phyloP scores from a whole-genome alignment of 2,329 filamentous ascomycete species.

The Penicillium digitatum region DNA sequence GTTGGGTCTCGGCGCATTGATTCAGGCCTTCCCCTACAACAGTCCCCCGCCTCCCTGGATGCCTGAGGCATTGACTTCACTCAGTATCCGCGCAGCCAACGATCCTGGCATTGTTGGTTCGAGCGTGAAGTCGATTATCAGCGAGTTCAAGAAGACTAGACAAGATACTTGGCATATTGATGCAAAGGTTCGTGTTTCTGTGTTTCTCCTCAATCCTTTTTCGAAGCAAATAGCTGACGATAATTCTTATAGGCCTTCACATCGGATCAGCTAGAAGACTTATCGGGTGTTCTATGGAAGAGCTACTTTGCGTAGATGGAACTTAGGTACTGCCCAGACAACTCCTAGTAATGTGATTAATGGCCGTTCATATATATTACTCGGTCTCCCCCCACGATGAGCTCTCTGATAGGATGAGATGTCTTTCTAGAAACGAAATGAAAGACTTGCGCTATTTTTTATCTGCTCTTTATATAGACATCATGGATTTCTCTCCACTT shows the following conservation, averaged over 20 bases:
- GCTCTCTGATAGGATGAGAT: neutral
- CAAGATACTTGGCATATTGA: slow-evolving; percentile 99
- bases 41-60: slow-evolving; percentile 91
- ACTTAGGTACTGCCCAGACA: neutral
- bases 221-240: slow-evolving; percentile 18
- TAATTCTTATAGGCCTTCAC: slow-evolving; percentile 68
- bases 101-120: slow-evolving; percentile 92
- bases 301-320: slow-evolving; percentile 81
- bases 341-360: neutral
- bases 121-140: slow-evolving; percentile 87
- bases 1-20: slow-evolving; percentile 80
- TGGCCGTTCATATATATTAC: slow-evolving; percentile 1
- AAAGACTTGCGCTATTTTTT: neutral
- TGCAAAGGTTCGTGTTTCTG: slow-evolving; percentile 69
- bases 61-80: slow-evolving; percentile 80
- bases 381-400: neutral
- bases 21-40: slow-evolving; percentile 94
- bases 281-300: slow-evolving; percentile 98
- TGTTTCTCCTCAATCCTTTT: neutral
- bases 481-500: neutral
- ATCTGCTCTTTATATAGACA: neutral
- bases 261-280: slow-evolving; percentile 84
- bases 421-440: neutral
- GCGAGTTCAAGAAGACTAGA: slow-evolving; percentile 98
- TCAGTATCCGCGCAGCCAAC: slow-evolving; percentile 79